A percentile compares a stretch with the other conserved stretches of the same genome.
phyloP scores from a whole-genome alignment of 257 asterid genomes.

The Solanum ossicruentum region DNA sequence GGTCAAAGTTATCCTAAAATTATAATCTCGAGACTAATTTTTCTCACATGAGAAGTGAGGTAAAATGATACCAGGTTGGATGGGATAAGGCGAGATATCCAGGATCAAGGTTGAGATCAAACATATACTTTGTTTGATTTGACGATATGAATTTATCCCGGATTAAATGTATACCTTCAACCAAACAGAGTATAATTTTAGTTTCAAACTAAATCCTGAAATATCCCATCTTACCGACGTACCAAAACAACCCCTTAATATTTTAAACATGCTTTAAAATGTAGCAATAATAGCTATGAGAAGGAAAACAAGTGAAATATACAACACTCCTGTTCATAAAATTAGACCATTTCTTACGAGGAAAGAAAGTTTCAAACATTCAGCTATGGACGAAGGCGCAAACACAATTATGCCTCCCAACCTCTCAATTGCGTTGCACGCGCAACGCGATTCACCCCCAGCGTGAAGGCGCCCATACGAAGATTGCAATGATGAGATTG shows the following conservation, averaged over 20 bases:
- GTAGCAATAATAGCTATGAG: not conserved
- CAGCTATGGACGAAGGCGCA: not conserved
- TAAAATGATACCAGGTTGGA: not conserved
- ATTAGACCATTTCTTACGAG: not conserved
- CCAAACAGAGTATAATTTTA: too few relatives aligned
- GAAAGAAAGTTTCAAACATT: not conserved
- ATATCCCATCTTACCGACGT: not conserved
- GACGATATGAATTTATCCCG: too few relatives aligned
- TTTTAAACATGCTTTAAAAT: not conserved
- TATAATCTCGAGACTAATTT: not conserved
- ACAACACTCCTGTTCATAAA: not conserved
- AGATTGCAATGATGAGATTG: constrained; percentile 63
- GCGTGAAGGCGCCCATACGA: constrained; percentile 85
- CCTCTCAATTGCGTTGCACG: constrained; percentile 76
- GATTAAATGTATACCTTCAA: too few relatives aligned
- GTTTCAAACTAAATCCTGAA: too few relatives aligned
- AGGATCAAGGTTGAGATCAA: too few relatives aligned
- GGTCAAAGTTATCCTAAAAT: not conserved
- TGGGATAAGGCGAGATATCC: not conserved
- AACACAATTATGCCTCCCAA: constrained; percentile 54
- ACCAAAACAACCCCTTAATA: not conserved
- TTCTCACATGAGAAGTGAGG: not conserved
- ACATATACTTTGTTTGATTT: too few relatives aligned
- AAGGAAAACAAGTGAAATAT: not conserved
- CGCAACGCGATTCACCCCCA: constrained; percentile 85